Conservation (phyloP, 768 basidiomycete species). For the Saitozyma podzolica region DNA sequence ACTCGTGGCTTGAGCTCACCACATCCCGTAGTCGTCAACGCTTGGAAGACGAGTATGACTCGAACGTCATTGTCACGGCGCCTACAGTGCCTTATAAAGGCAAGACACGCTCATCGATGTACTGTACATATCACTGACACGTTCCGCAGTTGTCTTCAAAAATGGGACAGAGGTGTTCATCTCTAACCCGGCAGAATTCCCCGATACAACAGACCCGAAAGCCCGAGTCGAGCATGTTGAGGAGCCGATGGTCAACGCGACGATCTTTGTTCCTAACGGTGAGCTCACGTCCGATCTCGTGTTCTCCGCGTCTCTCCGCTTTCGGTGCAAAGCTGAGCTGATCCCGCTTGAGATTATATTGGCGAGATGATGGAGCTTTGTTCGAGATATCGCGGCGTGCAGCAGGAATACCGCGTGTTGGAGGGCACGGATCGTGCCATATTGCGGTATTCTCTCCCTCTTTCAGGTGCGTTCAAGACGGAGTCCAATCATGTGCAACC, state of each 20-base stretch:
- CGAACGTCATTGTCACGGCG: slow-evolving; percentile 90
- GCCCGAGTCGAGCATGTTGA: slow-evolving; percentile 68
- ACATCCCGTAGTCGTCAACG: slow-evolving; percentile 78
- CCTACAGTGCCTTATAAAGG: slow-evolving; percentile 94
- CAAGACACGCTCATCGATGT: slow-evolving; percentile 44
- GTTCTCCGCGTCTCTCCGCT: neutral
- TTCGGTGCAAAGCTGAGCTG: slow-evolving; percentile 11
- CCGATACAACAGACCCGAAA: slow-evolving; percentile 68
- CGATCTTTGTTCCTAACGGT: slow-evolving; percentile 94
- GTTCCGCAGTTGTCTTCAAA: slow-evolving; percentile 66
- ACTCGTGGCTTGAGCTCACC: slow-evolving; percentile 38
- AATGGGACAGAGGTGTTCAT: slow-evolving; percentile 64
- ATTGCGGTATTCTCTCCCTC: slow-evolving; percentile 77
- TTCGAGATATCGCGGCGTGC: slow-evolving; percentile 76
- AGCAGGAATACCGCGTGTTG: slow-evolving; percentile 79
- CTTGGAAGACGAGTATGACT: slow-evolving; percentile 93
- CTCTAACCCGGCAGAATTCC: slow-evolving; percentile 95
- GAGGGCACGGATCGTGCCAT: slow-evolving; percentile 68
- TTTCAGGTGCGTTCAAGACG: slow-evolving; percentile 55
- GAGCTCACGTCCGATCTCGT: slow-evolving; percentile 10
- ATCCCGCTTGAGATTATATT: slow-evolving; percentile 67
- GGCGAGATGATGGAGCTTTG: slow-evolving; percentile 97
- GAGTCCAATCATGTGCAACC: too few species aligned
- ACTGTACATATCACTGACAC: slow-evolving; percentile 6
- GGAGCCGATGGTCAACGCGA: slow-evolving; percentile 90